Base-by-base conservation (phyloP, 192 early-diverging fungal genomes). In the Coemansia sp. region DNA sequence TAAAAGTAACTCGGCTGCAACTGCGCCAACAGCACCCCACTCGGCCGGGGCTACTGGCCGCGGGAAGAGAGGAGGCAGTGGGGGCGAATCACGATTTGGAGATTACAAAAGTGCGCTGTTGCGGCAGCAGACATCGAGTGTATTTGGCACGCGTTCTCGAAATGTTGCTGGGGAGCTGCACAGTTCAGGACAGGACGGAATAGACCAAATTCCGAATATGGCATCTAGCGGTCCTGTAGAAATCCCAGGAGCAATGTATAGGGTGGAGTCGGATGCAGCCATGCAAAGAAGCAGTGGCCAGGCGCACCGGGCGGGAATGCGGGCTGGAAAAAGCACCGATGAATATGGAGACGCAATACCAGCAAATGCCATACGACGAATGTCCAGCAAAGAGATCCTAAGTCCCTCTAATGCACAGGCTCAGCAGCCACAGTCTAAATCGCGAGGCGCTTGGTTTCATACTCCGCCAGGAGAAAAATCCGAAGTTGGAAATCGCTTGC, bases 61-160 rank as follows among this genome's bases (percentile, higher is more conserved):
- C 14, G 30, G 50, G 6, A 65, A 60, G 43, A 59, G 68, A 5
- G 63, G 74, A 3, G 53, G 63, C 31, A 78, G 72, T 37, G 60
- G 63, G 12, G 57, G 59, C 2, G 73, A 77, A 43, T 59, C 59
- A n/a, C 66, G 67, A 14, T 26, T 66, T 14, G 53, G 63, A 26
- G 67, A 78, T 33, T 63, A 57, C 50, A 70, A 67, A 55, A 58
- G 62, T 12, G 54, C 69, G 10, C 23, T 65, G 49, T 52, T 47
- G 28, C 61, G 62, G 18, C 57, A 50, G 7, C 42, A 62, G n/a
- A 51, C 44, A 11, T 45, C 56, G 49, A 55, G 63, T 46, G 60
- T 78, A 14, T 70, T 78, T 62, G 67, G 60, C 19, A 58, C 26
- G 9, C 58, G 59, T 4, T 9, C 39, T 3, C 74, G 74, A 2